These are phyloP conservation scores for Salix suchowensis DNA, from an alignment of 345 rosid genomes.

Conservation along the genomic window DNA sequence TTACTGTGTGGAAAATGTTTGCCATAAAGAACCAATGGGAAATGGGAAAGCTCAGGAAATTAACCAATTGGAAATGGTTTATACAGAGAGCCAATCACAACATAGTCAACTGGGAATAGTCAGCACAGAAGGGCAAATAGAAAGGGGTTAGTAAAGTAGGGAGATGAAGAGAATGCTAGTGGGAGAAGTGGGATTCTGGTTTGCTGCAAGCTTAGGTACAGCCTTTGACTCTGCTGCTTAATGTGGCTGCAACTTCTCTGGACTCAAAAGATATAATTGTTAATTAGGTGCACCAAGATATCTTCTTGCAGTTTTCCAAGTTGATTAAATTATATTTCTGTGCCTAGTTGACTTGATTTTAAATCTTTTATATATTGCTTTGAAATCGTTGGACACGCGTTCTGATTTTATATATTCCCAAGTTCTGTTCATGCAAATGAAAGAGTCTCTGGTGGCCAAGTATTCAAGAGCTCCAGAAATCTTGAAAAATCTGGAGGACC, in stretches of 20 bases:
- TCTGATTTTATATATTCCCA: too few relatives aligned
- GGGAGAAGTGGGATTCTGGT: slow-evolving; percentile 58
- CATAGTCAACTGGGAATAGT: not conserved
- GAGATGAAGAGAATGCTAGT: slow-evolving; percentile 17
- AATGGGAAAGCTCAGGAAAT: not conserved
- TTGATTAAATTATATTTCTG: not conserved
- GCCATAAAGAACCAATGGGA: not conserved
- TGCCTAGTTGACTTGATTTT: too few relatives aligned
- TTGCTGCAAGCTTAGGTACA: slow-evolving; percentile 37
- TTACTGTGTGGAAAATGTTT: not conserved
- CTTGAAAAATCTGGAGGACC: slow-evolving; percentile 13
- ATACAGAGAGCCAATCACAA: not conserved
- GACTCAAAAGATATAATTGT: slow-evolving; percentile 27
- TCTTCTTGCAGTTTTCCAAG: not conserved
- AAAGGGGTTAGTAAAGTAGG: not conserved
- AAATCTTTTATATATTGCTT: too few relatives aligned
- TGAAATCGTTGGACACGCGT: too few relatives aligned
- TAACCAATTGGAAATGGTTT: not conserved
- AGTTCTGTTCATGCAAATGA: too few relatives aligned
- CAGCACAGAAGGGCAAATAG: not conserved
- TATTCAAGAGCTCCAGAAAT: not conserved
- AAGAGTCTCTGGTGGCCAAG: too few relatives aligned
- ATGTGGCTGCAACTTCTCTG: slow-evolving; percentile 43
- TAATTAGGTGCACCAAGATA: not conserved
- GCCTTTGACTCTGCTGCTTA: slow-evolving; percentile 43